Evolutionary conservation across 2,329 filamentous ascomycete genomes (phyloP), one percentile per base, ranked within the genome.

Genomic region (Ophiostoma triangulosporum): DNA sequence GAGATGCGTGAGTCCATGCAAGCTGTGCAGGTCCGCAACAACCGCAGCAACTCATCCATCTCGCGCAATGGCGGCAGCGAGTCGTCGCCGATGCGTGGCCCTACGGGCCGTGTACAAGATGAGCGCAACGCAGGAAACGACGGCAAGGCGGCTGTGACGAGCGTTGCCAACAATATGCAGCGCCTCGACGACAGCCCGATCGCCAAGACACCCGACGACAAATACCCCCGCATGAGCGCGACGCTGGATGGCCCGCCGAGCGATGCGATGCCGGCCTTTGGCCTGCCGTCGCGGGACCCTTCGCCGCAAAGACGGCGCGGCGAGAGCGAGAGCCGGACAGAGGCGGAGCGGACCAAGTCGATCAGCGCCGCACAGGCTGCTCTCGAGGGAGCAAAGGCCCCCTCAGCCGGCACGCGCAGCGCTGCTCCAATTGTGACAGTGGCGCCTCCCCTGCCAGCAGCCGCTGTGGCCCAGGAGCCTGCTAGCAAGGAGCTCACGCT

Each of bases 1-100:
- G 88, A 94, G 66, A 80, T 84, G 17, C 77, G 88, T 57, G 91
- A 96, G 68, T 95, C 88, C 0, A 77, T 96, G 73, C 88, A 78
- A 20, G 78, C 78, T 8, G 76, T 81, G 14, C 77, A 80, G 59
- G 71, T 72, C 15, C 71, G 77, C 50, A 76, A 79, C 56, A 76
- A 70, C 53, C 72, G 75, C 22, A 74, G 73, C 52, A 59, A 62
- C 9, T 75, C 76, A 2, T 71, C 62, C 43, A 70, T 72, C 17
- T 48, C 36, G 29, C 43, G 51, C n/a, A 56, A 71, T 51, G 32
- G 56, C 12, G 55, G 56, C 6, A 62, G 68, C 2, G 86, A 90
- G 26, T 70, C 74, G 1, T 81, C 83, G 1, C 81, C 85, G 3
- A 75, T 76, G 29, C 79, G 82, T 24, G 67, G 73, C 43, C 76